Percentiles rank a stretch among this genome's conserved stretches.
phyloP scores from a whole-genome alignment of 164 flowering plant species.

The Dillenia turbinata region DNA sequence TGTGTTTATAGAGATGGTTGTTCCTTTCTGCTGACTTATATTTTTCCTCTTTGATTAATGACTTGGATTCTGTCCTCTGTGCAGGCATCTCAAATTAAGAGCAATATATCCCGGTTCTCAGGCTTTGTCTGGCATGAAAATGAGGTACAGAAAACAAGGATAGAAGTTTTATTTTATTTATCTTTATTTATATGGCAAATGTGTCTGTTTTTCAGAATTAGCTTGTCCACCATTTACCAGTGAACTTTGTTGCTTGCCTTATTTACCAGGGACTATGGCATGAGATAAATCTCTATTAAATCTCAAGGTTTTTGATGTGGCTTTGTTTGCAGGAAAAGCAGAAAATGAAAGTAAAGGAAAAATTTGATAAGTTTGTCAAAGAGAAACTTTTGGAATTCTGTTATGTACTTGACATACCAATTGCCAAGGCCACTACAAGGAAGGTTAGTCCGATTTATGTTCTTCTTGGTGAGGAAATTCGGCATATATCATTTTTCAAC shows the following conservation, averaged over 20 bases:
- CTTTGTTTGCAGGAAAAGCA: conserved; percentile 70
- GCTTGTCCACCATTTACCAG: background rate
- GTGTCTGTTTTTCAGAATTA: background rate
- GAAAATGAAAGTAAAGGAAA: conserved; percentile 62
- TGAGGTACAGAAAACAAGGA: conserved; percentile 47
- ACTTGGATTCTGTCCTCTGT: conserved; percentile 8
- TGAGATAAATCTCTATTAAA: background rate
- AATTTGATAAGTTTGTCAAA: conserved; percentile 71
- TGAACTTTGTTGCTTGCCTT: background rate
- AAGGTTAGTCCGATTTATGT: conserved; percentile 51
- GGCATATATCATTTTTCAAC: background rate
- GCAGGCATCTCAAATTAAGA: conserved; percentile 75
- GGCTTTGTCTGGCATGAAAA: conserved; percentile 90
- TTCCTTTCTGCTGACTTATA: background rate
- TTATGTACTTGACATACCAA: conserved; percentile 72
- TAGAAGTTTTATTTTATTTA: background rate
- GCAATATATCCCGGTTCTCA: conserved; percentile 74
- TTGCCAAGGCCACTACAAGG: conserved; percentile 55
- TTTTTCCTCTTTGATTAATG: too few species aligned
- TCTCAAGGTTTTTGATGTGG: background rate
- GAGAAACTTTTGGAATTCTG: conserved; percentile 80
- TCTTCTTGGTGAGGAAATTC: background rate
- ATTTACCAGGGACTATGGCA: background rate
- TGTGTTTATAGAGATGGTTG: background rate
- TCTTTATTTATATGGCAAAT: background rate